Evolutionary conservation across 2,329 filamentous ascomycete genomes (phyloP).

Genomic region (Penicillium sp.): DNA sequence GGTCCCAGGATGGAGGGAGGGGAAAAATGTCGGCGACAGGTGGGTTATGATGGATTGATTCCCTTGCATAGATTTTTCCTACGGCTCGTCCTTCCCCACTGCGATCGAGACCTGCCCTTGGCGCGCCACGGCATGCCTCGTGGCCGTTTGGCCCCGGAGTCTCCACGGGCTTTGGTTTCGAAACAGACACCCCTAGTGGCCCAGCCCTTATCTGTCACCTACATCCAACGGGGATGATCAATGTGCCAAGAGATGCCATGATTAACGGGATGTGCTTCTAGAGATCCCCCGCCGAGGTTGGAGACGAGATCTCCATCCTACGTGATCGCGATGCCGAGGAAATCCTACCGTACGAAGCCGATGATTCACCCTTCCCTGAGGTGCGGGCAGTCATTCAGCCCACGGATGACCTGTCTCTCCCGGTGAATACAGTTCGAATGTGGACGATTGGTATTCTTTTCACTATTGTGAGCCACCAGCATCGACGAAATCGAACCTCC

Average conservation of each 20-base stretch:
- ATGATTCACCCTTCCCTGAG: conserved; percentile 41
- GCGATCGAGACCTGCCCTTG: background rate
- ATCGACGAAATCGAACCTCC: background rate
- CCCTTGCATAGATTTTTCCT: background rate
- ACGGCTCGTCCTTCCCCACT: background rate
- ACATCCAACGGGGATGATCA: background rate
- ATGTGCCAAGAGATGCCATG: background rate
- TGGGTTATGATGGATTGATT: background rate
- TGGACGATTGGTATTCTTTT: conserved; percentile 41
- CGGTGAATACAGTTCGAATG: conserved; percentile 38
- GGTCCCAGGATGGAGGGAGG: conserved; percentile 7
- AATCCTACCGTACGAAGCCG: conserved; percentile 36
- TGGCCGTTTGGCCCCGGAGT: background rate
- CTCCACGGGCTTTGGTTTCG: background rate
- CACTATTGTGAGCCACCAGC: conserved; percentile 32
- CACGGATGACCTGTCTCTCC: conserved; percentile 31
- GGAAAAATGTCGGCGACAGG: conserved; percentile 12
- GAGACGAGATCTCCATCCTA: conserved; percentile 25
- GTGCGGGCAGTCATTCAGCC: conserved; percentile 39
- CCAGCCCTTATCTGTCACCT: background rate
- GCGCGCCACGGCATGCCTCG: background rate
- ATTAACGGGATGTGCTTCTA: background rate
- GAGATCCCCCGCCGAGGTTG: conserved; percentile 10
- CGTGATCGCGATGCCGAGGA: conserved; percentile 33
- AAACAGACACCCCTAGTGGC: background rate